These are phyloP conservation scores for Mycena metata DNA, from an alignment of 768 basidiomycete species.

Conservation along the genomic window DNA sequence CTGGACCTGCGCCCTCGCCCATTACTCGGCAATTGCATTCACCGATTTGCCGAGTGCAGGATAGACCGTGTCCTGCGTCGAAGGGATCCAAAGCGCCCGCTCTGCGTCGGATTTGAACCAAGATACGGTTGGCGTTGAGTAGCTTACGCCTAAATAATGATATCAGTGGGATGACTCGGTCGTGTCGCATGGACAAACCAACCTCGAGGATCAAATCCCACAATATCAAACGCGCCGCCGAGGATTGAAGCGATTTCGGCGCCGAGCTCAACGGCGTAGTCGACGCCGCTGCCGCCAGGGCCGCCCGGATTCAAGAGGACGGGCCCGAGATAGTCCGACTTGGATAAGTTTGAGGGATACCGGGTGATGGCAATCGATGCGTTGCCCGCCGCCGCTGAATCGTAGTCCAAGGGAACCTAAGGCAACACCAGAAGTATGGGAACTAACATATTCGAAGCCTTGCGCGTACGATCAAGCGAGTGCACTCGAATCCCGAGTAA, in stretches of 20 bases:
- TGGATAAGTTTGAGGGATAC: background rate
- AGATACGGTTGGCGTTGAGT: background rate
- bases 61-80: background rate
- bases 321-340: slow-evolving; percentile 4
- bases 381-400: background rate
- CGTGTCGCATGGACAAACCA: background rate
- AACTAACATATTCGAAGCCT: too few relatives aligned
- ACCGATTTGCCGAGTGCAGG: slow-evolving; percentile 30
- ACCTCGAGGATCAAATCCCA: slow-evolving; percentile 24
- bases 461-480: too few relatives aligned
- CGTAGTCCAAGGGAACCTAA: slow-evolving; percentile 18
- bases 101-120: slow-evolving; percentile 16
- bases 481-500: too few relatives aligned
- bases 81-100: slow-evolving; percentile 15
- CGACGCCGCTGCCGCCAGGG: slow-evolving; percentile 12
- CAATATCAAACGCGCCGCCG: slow-evolving; percentile 14
- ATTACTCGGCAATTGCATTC: slow-evolving; percentile 44
- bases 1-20: slow-evolving; percentile 50
- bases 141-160: background rate
- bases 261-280: background rate
- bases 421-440: too few relatives aligned
- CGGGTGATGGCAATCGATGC: slow-evolving; percentile 14
- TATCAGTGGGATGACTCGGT: too few relatives aligned
- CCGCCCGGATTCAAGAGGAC: slow-evolving; percentile 19
- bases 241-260: background rate